Percentiles rank a stretch among this genome's conserved stretches.
Evolutionary conservation across 2,329 filamentous ascomycete species (phyloP).

Genomic region (Diplodia corticola): DNA sequence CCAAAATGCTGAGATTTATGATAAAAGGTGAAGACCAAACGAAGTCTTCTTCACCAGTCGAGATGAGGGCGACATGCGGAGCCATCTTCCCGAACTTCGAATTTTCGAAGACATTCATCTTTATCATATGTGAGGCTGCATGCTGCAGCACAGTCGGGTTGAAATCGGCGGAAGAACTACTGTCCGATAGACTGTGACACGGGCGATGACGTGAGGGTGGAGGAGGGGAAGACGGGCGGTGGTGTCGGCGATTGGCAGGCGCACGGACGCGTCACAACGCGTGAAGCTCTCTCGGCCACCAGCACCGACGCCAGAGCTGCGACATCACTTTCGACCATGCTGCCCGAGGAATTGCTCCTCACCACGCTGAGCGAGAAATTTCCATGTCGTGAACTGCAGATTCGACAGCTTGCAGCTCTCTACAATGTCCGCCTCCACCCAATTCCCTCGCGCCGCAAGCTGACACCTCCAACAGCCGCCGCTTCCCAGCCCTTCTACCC

Average conservation of each 20-base stretch:
- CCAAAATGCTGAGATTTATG: no score
- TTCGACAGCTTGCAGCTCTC: slow-evolving; percentile 48
- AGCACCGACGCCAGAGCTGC: background rate
- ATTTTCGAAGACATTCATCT: no score
- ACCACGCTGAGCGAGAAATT: slow-evolving; percentile 40
- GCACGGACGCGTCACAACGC: slow-evolving; percentile 18
- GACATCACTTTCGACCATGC: slow-evolving; percentile 31
- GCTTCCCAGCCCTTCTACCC: slow-evolving; percentile 68
- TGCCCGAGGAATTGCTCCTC: slow-evolving; percentile 39
- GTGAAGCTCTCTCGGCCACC: slow-evolving; percentile 6
- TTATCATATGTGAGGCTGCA: no score
- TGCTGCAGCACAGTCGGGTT: no score
- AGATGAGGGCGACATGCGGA: no score
- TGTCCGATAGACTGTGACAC: no score
- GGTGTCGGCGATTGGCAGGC: background rate
- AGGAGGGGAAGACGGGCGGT: no score
- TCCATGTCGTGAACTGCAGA: slow-evolving; percentile 49
- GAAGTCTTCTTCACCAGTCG: no score
- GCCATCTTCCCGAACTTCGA: no score
- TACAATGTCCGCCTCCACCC: slow-evolving; percentile 41
- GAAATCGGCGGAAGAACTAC: no score
- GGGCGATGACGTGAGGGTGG: background rate
- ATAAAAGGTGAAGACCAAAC: no score
- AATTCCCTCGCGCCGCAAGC: slow-evolving; percentile 3
- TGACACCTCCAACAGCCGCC: slow-evolving; percentile 51